Base-by-base conservation (phyloP, 257 asterid genomes). In the Solanum phureja region DNA sequence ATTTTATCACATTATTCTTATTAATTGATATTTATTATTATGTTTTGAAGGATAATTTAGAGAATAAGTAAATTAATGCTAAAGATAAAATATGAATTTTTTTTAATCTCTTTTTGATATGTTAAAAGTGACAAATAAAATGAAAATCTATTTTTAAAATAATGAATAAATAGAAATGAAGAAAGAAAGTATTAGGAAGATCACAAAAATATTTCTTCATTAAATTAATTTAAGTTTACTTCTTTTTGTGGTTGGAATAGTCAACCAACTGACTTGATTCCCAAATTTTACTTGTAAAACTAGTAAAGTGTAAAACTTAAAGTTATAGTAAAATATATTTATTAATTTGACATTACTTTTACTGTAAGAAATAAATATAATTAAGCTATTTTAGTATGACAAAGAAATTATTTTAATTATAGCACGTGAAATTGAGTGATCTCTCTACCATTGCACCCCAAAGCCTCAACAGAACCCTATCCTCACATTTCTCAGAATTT, bases 391-490 rank as follows among this genome's bases (percentile, higher is more conserved):
- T 72, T 72, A 33, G 3, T 72, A 33, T 4, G 40, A 69, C 4
- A 16, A 14, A 31, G 8, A 3, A 18, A 56, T 52, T 52, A 7
- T 68, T 27, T 68, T 27, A 34, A 34, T 34, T 34, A 68, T 33
- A 71, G n/a, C 89, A 88, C 60, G 37, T 68, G 11, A 12, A 68
- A 68, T 27, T 68, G n/a, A 33, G 24, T 31, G 81, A 84, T 49
- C 88, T 74, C 83, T 73, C 82, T 73, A 58, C 58, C 74, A 84
- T 60, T 88, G 82, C 76, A 76, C 71, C 91, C 74, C 87, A 64
- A 68, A 18, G 44, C 66, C 68, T 46, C 84, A 35, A n/a, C 83
- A 19, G 73, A 16, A 85, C 93, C 97, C 94, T 92, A 94, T 96
- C 98, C 98, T 79, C 40, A 8, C 68, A 46, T 46, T 46, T 33